Conservation (phyloP, 1,284 basidiomycete genomes). For the Bjerkandera adusta region DNA sequence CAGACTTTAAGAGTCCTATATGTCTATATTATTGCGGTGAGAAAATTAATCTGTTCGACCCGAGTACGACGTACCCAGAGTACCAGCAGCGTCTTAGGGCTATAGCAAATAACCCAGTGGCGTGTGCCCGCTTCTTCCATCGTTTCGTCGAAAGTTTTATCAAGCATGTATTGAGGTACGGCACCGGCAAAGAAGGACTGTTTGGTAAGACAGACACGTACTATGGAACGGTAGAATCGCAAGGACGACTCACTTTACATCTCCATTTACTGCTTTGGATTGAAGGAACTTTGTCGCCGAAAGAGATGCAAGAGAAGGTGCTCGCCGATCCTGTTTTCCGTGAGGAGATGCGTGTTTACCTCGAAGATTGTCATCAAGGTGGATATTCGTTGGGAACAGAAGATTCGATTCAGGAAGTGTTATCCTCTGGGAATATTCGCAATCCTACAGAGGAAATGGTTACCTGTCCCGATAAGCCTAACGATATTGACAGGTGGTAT, state of each 20-base stretch:
- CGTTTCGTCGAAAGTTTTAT: constrained; percentile 23
- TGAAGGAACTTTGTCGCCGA: constrained; percentile 9
- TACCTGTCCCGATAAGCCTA: no score
- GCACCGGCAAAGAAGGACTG: constrained; percentile 18
- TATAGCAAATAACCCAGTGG: constrained; percentile 32
- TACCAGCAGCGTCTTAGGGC: constrained; percentile 4
- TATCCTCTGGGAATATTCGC: no score
- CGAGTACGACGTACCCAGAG: constrained; percentile 11
- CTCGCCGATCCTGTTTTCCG: constrained; percentile 23
- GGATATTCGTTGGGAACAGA: no score
- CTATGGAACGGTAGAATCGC: constrained; percentile 36
- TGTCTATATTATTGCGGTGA: constrained; percentile 28
- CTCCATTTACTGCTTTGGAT: constrained; percentile 23
- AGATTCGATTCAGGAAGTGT: no score
- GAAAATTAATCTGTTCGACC: constrained; percentile 15
- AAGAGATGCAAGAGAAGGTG: constrained; percentile 26
- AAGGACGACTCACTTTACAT: constrained; percentile 33
- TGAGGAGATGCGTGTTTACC: constrained; percentile 17
- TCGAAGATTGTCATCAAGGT: constrained; percentile 8
- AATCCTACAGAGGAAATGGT: no score
- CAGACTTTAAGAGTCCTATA: constrained; percentile 29
- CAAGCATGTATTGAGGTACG: constrained; percentile 29
- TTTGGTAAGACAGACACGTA: constrained; percentile 30
- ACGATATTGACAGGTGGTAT: no score
- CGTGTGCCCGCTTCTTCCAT: constrained; percentile 10